Conservation (phyloP, 306 rosid genomes). For the Pyrus communis region DNA sequence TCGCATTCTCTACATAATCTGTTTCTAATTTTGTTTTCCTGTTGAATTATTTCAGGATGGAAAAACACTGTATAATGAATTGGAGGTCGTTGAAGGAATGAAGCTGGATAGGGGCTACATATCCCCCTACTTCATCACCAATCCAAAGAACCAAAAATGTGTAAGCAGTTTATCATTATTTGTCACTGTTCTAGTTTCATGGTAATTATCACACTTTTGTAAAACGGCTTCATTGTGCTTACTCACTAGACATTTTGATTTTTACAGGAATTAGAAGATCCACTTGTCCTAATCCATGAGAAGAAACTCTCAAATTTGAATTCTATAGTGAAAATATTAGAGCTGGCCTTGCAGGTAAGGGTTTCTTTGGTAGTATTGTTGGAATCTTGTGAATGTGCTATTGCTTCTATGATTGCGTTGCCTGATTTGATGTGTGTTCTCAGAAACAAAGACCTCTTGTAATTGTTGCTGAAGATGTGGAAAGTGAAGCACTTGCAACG, state of each 20-base stretch:
- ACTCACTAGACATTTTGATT: not conserved
- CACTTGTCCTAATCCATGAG: constrained; percentile 83
- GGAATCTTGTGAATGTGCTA: not conserved
- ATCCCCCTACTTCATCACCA: constrained; percentile 86
- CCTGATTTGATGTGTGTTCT: not conserved
- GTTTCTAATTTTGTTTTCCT: not conserved
- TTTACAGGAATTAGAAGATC: constrained; percentile 81
- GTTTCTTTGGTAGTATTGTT: not conserved
- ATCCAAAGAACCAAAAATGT: constrained; percentile 90
- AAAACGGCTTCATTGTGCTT: not conserved
- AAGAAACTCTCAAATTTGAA: constrained; percentile 80
- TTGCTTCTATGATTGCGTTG: not conserved
- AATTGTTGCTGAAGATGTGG: constrained; percentile 85
- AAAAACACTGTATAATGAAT: constrained; percentile 72
- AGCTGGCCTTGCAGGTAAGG: constrained; percentile 79
- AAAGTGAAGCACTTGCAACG: constrained; percentile 91
- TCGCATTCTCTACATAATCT: not conserved
- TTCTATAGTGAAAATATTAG: constrained; percentile 80
- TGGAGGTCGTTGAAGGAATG: constrained; percentile 99
- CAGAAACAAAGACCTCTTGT: constrained; percentile 77
- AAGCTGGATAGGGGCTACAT: constrained; percentile 94
- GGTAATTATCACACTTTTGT: not conserved
- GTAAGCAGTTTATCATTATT: constrained; percentile 40
- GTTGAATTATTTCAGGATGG: constrained; percentile 61
- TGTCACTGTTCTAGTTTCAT: not conserved